Evolutionary conservation across 2,329 filamentous ascomycete species (phyloP).

Genomic region (Xylariaceae sp.): DNA sequence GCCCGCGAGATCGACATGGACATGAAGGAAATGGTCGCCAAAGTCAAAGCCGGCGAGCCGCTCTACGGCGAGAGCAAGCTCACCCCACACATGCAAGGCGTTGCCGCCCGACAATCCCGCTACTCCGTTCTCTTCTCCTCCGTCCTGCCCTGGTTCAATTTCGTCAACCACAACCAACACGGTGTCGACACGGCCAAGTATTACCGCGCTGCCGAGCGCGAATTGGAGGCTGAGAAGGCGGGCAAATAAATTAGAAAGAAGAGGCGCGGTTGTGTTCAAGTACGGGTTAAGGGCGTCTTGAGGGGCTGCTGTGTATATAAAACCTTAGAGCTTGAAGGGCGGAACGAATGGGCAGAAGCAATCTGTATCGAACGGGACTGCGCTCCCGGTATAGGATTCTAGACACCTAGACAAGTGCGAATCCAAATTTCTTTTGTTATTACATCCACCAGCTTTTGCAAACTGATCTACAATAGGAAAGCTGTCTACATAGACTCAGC

Average conservation of each 20-base stretch:
- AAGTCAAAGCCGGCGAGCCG: constrained; percentile 87
- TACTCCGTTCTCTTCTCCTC: constrained; percentile 83
- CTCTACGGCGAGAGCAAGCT: constrained; percentile 79
- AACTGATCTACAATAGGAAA: too few relatives aligned
- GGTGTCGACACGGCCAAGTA: constrained; percentile 98
- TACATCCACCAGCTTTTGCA: too few relatives aligned
- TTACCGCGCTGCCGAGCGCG: constrained; percentile 90
- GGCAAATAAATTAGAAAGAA: constrained; percentile 16
- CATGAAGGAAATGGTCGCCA: constrained; percentile 96
- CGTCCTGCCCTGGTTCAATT: constrained; percentile 93
- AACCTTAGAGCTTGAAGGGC: not conserved
- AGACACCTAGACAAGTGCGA: constrained; percentile 6
- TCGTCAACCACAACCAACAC: constrained; percentile 94
- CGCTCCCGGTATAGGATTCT: not conserved
- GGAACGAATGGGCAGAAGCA: not conserved
- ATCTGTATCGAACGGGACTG: not conserved
- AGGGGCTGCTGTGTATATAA: not conserved
- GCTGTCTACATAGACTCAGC: too few relatives aligned
- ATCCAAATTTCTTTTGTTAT: constrained; percentile 8
- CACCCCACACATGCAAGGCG: constrained; percentile 87
- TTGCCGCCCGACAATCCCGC: constrained; percentile 86
- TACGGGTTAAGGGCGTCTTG: not conserved
- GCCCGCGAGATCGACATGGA: constrained; percentile 88
- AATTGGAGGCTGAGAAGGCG: constrained; percentile 74
- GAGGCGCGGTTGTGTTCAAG: too few relatives aligned